Evolutionary conservation across 2,329 filamentous ascomycete genomes (phyloP).

Genomic region (Trichoderma simmonsii): DNA sequence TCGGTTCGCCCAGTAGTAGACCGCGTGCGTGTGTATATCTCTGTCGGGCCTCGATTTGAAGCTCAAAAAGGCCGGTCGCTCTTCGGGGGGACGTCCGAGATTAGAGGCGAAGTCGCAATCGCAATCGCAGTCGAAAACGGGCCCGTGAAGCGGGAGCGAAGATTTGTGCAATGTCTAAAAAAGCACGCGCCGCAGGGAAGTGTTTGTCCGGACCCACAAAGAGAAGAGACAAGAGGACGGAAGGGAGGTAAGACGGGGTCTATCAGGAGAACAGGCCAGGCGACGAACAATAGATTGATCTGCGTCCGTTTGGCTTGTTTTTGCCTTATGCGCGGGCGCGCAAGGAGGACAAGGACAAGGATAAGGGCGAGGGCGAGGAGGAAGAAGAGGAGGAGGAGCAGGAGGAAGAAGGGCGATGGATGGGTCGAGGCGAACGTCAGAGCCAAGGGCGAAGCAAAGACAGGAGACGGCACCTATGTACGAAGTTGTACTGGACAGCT

Average conservation of each 20-base stretch:
- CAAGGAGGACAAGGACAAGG: neutral
- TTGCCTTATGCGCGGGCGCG: neutral
- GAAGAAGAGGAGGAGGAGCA: neutral
- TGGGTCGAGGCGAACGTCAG: neutral
- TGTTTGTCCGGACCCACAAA: conserved; percentile 20
- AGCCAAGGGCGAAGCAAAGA: neutral
- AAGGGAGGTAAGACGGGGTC: conserved; percentile 4
- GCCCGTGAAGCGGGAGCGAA: conserved; percentile 7
- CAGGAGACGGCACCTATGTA: conserved; percentile 10
- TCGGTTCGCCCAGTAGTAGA: neutral
- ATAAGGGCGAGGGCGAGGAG: neutral
- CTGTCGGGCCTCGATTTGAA: neutral
- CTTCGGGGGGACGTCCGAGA: neutral
- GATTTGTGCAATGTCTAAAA: conserved; percentile 8
- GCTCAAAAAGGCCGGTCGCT: neutral
- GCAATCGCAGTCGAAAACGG: neutral
- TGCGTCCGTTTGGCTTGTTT: neutral
- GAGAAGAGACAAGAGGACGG: neutral
- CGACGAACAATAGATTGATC: neutral
- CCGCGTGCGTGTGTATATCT: neutral
- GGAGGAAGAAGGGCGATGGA: neutral
- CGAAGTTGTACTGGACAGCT: neutral
- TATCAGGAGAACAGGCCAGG: neutral
- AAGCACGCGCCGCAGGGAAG: conserved; percentile 16
- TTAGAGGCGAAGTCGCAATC: neutral